These are phyloP conservation scores for Periconia sp. DNA, from an alignment of 2,329 filamentous ascomycete species.

Conservation along the genomic window DNA sequence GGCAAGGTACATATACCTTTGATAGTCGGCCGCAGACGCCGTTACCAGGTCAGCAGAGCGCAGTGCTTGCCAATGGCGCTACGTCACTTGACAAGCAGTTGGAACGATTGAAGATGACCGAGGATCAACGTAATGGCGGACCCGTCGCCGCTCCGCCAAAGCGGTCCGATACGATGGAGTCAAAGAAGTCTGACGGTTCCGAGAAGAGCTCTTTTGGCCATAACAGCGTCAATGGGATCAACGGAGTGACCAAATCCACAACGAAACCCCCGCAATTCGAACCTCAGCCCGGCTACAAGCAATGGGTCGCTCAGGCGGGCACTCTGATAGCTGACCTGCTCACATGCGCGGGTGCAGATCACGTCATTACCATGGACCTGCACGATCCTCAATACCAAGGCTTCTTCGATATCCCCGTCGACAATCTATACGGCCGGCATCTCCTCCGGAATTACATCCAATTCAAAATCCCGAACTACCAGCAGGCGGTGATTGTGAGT, in stretches of 20 bases:
- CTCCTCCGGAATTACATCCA: slow-evolving; percentile 73
- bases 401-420: slow-evolving; percentile 98
- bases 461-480: slow-evolving; percentile 82
- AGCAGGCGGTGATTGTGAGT: slow-evolving; percentile 89
- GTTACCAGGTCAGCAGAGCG: slow-evolving; percentile 70
- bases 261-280: slow-evolving; percentile 68
- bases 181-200: slow-evolving; percentile 31
- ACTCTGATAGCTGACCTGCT: slow-evolving; percentile 93
- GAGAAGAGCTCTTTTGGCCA: slow-evolving; percentile 22
- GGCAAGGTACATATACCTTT: slow-evolving; percentile 73
- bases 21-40: slow-evolving; percentile 92
- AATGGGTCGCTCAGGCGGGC: slow-evolving; percentile 97
- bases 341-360: slow-evolving; percentile 93
- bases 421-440: slow-evolving; percentile 90
- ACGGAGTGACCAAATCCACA: slow-evolving; percentile 28
- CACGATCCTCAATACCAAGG: slow-evolving; percentile 93
- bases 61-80: slow-evolving; percentile 69
- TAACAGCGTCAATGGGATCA: slow-evolving; percentile 35
- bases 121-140: slow-evolving; percentile 55
- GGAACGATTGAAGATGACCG: slow-evolving; percentile 69
- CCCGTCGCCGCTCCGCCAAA: slow-evolving; percentile 35
- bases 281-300: slow-evolving; percentile 91
- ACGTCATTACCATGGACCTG: slow-evolving; percentile 97
- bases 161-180: slow-evolving; percentile 42
- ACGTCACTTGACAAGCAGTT: slow-evolving; percentile 76